A percentile compares a stretch with the other conserved stretches of the same genome.
Evolutionary conservation across 2,329 filamentous ascomycete genomes (phyloP).

Genomic region (Sclerotinia subarctica): DNA sequence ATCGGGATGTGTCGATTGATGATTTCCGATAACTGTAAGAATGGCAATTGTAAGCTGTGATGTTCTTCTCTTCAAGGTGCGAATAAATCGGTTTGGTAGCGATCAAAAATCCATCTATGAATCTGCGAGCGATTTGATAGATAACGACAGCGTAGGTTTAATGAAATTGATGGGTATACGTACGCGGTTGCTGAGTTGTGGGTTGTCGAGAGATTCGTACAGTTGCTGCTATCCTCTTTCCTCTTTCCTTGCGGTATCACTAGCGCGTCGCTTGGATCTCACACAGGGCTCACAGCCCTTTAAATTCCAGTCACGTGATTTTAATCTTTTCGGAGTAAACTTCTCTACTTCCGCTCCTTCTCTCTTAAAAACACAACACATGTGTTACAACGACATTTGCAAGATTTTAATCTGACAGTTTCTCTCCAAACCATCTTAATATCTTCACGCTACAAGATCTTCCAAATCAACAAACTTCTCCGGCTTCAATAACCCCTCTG

Average conservation of each 20-base stretch:
- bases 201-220: conserved; percentile 14
- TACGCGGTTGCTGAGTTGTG: conserved; percentile 19
- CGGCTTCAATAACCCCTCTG: background rate
- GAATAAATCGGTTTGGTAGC: background rate
- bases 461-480: background rate
- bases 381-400: background rate
- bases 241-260: background rate
- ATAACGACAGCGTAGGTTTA: background rate
- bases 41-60: conserved; percentile 25
- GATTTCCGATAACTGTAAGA: conserved; percentile 33
- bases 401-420: background rate
- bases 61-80: background rate
- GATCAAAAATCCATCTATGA: background rate
- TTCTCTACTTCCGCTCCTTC: background rate
- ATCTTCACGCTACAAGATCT: too few relatives aligned
- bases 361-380: background rate
- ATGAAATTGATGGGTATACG: conserved; percentile 16
- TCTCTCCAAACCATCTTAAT: background rate
- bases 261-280: conserved; percentile 12
- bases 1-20: conserved; percentile 33
- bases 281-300: conserved; percentile 20
- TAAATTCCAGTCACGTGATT: background rate
- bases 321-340: background rate
- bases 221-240: conserved; percentile 4
- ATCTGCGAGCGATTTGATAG: conserved; percentile 1